Evolutionary conservation across 805 yeast species (phyloP).

Genomic region (Kodamaea sagamina): DNA sequence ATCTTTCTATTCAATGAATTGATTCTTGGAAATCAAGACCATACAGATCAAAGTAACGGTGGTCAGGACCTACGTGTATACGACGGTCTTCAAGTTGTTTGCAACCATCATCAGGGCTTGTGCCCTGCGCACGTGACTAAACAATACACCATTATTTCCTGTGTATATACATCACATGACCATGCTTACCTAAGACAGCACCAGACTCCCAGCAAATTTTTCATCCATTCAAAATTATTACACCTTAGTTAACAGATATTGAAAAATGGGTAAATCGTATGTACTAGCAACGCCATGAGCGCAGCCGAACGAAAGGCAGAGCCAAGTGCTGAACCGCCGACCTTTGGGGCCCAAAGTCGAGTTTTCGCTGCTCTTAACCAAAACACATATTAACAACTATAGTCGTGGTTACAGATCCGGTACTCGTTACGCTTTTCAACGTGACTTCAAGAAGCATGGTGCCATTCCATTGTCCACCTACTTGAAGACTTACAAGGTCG

Average conservation of each 20-base stretch:
- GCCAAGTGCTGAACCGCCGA: background rate
- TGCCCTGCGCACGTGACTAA: background rate
- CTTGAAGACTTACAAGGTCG: constrained; percentile 97
- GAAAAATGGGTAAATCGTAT: constrained; percentile 27
- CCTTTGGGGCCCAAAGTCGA: too few relatives aligned
- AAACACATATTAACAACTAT: constrained; percentile 12
- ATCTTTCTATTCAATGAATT: too few relatives aligned
- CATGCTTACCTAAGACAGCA: too few relatives aligned
- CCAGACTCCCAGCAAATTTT: constrained; percentile 7
- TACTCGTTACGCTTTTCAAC: constrained; percentile 99
- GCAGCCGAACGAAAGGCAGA: background rate
- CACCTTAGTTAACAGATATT: constrained; percentile 5
- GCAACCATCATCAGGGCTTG: too few relatives aligned
- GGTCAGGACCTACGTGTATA: too few relatives aligned
- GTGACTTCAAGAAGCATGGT: constrained; percentile 99
- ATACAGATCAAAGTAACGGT: too few relatives aligned
- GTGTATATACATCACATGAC: too few relatives aligned
- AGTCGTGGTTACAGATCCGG: constrained; percentile 99
- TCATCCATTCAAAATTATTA: constrained; percentile 8
- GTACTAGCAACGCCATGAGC: constrained; percentile 2
- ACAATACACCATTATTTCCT: background rate
- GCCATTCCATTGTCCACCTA: constrained; percentile 90
- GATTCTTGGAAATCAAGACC: too few relatives aligned
- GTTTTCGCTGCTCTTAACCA: too few relatives aligned
- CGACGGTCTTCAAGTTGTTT: too few relatives aligned